These are phyloP conservation scores for Corrigiola litoralis DNA, from an alignment of 179 eudicot genomes.

Conservation along the genomic window DNA sequence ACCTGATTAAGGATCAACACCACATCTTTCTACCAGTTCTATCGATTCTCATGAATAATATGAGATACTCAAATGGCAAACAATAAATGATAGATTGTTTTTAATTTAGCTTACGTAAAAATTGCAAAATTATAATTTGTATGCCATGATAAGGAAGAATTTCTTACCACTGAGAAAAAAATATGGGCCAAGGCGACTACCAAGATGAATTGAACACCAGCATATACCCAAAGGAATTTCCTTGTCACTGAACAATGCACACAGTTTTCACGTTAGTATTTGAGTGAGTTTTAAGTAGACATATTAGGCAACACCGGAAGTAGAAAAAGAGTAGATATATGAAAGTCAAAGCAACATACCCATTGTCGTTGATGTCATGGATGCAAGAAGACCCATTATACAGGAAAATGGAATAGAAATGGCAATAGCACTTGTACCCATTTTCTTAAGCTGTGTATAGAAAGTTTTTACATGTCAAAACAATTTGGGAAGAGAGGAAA, in stretches of 20 bases:
- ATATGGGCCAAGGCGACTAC: slow-evolving; percentile 80
- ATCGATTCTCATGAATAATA: not conserved
- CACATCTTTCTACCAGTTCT: not conserved
- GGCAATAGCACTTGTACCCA: slow-evolving; percentile 90
- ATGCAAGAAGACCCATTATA: slow-evolving; percentile 79
- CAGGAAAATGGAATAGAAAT: slow-evolving; percentile 93
- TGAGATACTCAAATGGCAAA: too few species aligned
- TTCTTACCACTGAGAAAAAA: slow-evolving; percentile 63
- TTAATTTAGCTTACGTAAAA: too few species aligned
- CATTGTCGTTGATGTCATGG: slow-evolving; percentile 91
- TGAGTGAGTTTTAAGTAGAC: not conserved
- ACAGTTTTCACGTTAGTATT: not conserved
- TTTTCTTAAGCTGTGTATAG: slow-evolving; percentile 48
- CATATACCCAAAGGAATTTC: slow-evolving; percentile 83
- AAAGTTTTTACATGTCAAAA: not conserved
- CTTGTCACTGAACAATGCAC: slow-evolving; percentile 66
- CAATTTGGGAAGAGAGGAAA: not conserved
- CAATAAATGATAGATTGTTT: too few species aligned
- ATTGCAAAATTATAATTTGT: too few species aligned
- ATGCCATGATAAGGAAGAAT: slow-evolving; percentile 6
- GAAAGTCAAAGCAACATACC: slow-evolving; percentile 42
- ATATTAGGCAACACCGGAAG: not conserved
- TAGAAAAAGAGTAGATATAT: not conserved
- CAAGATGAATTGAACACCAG: slow-evolving; percentile 58
- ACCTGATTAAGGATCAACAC: too few species aligned